Evolutionary conservation across 2,329 filamentous ascomycete species (phyloP).

Genomic region (Chaetoscypha palmicola): DNA sequence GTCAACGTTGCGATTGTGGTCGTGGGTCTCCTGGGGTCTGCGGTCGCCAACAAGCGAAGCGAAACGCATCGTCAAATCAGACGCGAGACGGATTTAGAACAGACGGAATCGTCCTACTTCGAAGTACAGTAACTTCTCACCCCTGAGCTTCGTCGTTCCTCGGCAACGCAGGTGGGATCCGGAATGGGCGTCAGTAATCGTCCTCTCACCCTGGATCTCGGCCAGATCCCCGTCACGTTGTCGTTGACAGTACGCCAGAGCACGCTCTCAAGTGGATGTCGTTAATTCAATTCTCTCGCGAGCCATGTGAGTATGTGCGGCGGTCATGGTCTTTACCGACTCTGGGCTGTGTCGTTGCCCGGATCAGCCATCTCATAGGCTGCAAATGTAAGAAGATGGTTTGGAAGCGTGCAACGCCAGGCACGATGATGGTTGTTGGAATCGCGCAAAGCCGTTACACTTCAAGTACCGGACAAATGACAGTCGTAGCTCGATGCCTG

Average conservation of each 20-base stretch:
- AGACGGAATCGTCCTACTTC: neutral
- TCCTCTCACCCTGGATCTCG: neutral
- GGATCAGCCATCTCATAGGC: neutral
- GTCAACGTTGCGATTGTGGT: neutral
- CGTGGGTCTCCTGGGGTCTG: neutral
- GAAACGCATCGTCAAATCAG: neutral
- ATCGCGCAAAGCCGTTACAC: conserved; percentile 14
- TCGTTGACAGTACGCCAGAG: too few relatives aligned
- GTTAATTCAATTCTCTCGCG: too few relatives aligned
- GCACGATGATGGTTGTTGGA: neutral
- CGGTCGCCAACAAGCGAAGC: conserved; percentile 5
- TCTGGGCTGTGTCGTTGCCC: conserved; percentile 2
- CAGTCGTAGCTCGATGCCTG: neutral
- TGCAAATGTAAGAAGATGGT: neutral
- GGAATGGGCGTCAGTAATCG: neutral
- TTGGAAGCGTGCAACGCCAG: neutral
- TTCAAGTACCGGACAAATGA: conserved; percentile 22
- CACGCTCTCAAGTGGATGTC: too few relatives aligned
- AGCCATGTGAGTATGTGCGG: too few relatives aligned
- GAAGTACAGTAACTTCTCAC: neutral
- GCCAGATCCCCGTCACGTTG: neutral
- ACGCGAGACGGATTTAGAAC: conserved; percentile 6
- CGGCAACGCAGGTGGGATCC: neutral
- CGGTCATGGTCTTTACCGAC: too few relatives aligned
- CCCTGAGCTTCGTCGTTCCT: neutral